A percentile compares a stretch with the other conserved stretches of the same genome.
Evolutionary conservation across 495 filamentous ascomycete species (phyloP).

Genomic region (Trichoderma asperelloides): DNA sequence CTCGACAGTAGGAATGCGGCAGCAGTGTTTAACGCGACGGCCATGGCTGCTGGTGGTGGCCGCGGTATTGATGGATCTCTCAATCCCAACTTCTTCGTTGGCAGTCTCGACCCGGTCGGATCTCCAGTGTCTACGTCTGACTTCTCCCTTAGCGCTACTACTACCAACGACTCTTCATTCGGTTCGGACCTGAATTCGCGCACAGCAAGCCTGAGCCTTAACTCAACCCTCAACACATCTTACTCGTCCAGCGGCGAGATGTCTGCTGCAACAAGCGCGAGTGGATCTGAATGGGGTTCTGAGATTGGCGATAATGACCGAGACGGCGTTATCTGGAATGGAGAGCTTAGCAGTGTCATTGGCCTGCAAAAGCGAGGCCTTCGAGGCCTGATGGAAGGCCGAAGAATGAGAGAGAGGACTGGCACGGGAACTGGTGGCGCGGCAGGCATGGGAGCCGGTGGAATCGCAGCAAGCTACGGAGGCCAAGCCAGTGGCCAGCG

Average conservation of each 20-base stretch:
- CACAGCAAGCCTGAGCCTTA: slow-evolving; percentile 28
- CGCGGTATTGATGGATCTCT: slow-evolving; percentile 51
- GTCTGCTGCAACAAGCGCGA: slow-evolving; percentile 38
- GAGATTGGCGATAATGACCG: slow-evolving; percentile 30
- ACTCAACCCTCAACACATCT: slow-evolving; percentile 26
- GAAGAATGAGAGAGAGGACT: slow-evolving; percentile 66
- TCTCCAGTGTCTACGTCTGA: slow-evolving; percentile 18
- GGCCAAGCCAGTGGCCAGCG: slow-evolving; percentile 9
- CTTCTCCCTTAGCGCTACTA: slow-evolving; percentile 21
- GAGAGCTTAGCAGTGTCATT: slow-evolving; percentile 86
- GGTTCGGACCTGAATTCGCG: slow-evolving; percentile 14
- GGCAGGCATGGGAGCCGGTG: slow-evolving; percentile 2
- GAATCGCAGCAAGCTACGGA: slow-evolving; percentile 3
- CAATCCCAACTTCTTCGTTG: slow-evolving; percentile 39
- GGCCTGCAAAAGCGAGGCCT: slow-evolving; percentile 90
- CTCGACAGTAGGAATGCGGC: slow-evolving; percentile 91
- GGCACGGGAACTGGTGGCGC: slow-evolving; percentile 20
- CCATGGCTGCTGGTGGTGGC: slow-evolving; percentile 94
- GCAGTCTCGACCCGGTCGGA: neutral
- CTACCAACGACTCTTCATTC: slow-evolving; percentile 16
- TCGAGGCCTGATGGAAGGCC: slow-evolving; percentile 89
- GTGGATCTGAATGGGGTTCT: slow-evolving; percentile 40
- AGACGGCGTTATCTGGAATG: slow-evolving; percentile 61
- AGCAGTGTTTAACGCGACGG: slow-evolving; percentile 94
- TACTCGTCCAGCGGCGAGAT: slow-evolving; percentile 35